Conservation (phyloP, 805 yeast species). For the Grigorovia yakushimaensis region DNA sequence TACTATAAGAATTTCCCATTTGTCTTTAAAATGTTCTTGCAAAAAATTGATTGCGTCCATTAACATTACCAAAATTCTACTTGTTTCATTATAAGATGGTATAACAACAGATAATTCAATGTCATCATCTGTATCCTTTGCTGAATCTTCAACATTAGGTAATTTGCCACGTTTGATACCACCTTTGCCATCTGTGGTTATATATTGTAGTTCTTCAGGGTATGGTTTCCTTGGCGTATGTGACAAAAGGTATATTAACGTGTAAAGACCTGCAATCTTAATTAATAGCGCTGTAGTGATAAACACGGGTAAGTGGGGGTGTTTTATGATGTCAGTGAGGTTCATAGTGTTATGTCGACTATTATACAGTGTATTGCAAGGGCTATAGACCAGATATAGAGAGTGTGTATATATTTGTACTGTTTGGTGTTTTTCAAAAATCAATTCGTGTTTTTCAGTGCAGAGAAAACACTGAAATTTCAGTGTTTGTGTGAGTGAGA, state of each 20-base stretch:
- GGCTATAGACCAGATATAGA: too few species aligned
- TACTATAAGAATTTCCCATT: conserved; percentile 65
- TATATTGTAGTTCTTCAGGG: conserved; percentile 43
- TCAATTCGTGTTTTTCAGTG: neutral
- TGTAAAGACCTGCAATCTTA: conserved; percentile 25
- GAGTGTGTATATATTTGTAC: neutral
- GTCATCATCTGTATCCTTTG: conserved; percentile 16
- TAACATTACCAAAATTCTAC: conserved; percentile 60
- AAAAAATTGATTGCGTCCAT: conserved; percentile 57
- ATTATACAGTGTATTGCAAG: too few species aligned
- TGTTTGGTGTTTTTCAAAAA: neutral
- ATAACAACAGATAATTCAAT: conserved; percentile 67
- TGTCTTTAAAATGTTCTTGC: conserved; percentile 24
- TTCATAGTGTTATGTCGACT: neutral
- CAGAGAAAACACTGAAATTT: neutral
- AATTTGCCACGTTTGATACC: conserved; percentile 24
- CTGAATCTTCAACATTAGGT: conserved; percentile 14
- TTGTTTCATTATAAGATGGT: conserved; percentile 88
- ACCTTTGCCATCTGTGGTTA: conserved; percentile 35
- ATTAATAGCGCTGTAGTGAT: conserved; percentile 7
- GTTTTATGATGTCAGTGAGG: neutral
- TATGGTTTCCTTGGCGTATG: conserved; percentile 54
- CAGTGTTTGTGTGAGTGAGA: neutral
- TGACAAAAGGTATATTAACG: conserved; percentile 39
- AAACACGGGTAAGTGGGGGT: conserved; percentile 2